These are phyloP conservation scores for Mycena crocata DNA, from an alignment of 768 basidiomycete species.

Conservation along the genomic window DNA sequence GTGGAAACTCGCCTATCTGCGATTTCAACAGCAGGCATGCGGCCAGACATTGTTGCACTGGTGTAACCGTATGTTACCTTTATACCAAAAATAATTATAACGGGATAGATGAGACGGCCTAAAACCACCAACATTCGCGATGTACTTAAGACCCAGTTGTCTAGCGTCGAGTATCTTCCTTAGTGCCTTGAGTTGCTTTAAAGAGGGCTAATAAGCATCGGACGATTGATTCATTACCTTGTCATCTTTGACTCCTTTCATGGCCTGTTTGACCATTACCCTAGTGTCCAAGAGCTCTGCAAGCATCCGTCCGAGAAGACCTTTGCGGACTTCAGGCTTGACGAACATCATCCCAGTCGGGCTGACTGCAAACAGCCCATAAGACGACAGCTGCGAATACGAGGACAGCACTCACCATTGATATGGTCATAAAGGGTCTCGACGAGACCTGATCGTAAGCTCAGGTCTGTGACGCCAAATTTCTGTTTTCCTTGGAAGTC, in stretches of 20 bases:
- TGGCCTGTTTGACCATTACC: constrained; percentile 97
- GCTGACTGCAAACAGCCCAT: constrained; percentile 67
- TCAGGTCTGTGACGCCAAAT: constrained; percentile 84
- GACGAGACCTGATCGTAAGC: constrained; percentile 74
- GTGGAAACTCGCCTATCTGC: constrained; percentile 72
- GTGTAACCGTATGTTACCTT: constrained; percentile 93
- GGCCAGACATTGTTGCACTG: constrained; percentile 91
- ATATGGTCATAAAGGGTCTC: constrained; percentile 81
- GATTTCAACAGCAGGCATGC: constrained; percentile 98
- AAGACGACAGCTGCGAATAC: background rate
- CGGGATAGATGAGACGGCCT: background rate
- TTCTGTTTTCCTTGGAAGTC: constrained; percentile 91
- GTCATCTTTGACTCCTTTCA: constrained; percentile 83
- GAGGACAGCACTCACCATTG: constrained; percentile 61
- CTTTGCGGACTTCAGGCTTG: constrained; percentile 85
- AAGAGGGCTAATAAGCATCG: background rate
- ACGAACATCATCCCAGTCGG: constrained; percentile 97
- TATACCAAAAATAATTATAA: background rate
- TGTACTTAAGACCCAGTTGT: constrained; percentile 93
- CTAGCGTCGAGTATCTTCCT: constrained; percentile 86
- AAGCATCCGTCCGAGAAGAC: constrained; percentile 91
- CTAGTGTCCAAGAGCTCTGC: constrained; percentile 92
- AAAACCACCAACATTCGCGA: constrained; percentile 70
- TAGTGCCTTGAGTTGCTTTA: constrained; percentile 65
- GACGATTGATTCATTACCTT: constrained; percentile 62